Conservation (phyloP, 495 filamentous ascomycete species). For the Cercophora sp. region DNA sequence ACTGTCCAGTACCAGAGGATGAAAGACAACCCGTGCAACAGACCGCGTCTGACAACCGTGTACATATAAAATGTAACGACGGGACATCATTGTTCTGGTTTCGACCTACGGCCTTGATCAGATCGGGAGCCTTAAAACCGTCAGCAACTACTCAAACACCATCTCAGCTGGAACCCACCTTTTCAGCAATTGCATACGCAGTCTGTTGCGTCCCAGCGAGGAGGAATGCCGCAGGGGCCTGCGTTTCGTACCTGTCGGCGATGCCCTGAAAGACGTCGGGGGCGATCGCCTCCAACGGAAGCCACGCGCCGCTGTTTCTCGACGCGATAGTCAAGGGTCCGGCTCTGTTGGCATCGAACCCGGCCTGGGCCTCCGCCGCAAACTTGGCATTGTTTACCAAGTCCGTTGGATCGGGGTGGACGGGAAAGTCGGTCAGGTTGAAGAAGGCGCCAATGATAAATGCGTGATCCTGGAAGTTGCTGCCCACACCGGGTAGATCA, state of each 20-base stretch:
- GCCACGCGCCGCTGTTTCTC: slow-evolving; percentile 34
- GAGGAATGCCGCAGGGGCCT: too few species aligned
- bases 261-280: slow-evolving; percentile 29
- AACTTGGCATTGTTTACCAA: slow-evolving; percentile 35
- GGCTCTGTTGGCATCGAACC: slow-evolving; percentile 32
- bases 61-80: too few species aligned
- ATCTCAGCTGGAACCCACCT: too few species aligned
- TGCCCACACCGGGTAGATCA: slow-evolving; percentile 51
- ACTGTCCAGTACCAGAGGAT: too few species aligned
- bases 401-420: slow-evolving; percentile 26
- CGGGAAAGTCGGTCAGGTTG: slow-evolving; percentile 27
- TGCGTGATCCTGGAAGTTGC: slow-evolving; percentile 55
- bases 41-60: too few species aligned
- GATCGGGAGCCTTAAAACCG: too few species aligned
- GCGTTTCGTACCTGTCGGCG: slow-evolving; percentile 32
- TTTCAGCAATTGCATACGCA: too few species aligned
- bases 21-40: too few species aligned
- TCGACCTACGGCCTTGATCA: too few species aligned
- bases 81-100: too few species aligned
- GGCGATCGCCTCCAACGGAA: slow-evolving; percentile 37
- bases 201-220: too few species aligned
- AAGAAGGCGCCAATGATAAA: slow-evolving; percentile 29
- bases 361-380: slow-evolving; percentile 28
- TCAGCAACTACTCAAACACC: too few species aligned
- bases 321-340: slow-evolving; percentile 36